Base-by-base conservation (phyloP, 495 filamentous ascomycete genomes). In the Aspergillus bertholletiae region DNA sequence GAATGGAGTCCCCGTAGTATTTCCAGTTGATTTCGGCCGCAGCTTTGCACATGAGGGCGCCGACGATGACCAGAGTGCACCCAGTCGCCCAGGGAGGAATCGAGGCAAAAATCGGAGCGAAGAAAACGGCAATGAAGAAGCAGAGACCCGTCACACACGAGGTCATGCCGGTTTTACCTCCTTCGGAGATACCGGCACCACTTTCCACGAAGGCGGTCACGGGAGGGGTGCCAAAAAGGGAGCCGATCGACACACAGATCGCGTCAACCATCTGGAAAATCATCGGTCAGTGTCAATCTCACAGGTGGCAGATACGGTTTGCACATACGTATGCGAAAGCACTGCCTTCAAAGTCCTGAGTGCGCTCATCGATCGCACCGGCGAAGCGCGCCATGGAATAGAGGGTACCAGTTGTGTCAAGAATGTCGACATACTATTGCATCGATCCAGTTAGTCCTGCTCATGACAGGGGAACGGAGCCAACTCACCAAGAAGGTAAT, bases 111-210 rank as follows among this genome's bases (percentile, higher is more conserved):
- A 93, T 90, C 1, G 89, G 89, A 0, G 89, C 88, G 67, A 92
- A 92, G 78, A 93, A 93, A 30, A 93, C 81, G 32, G 87, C 79
- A 63, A 93, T 84, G 77, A 93, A 91, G 77, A 93, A 93, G 68
- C 86, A 88, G 47, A 92, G 27, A 24, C 89, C 89, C 0, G 89
- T 85, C 40, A 80, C 70, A 63, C 87, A 84, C n/a, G 89, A 85
- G 1, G 88, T 92, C n/a, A 93, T 72, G 7, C 89, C 89, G 0
- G 89, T 93, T 57, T 84, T 83, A 15, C 88, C 89, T 23, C 89
- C 89, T 72, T 93, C 89, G 5, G 88, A 86, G 60, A 93, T 93
- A 56, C 89, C 89, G 13, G 89, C 88, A 58, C 88, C 89, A 27
- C 85, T 89, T 69, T 92, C 89, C 59, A 93, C 82, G 63, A 89